A percentile compares a stretch with the other conserved stretches of the same genome.
phyloP scores from a whole-genome alignment of 306 rosid genomes.

The Rubus idaeus region DNA sequence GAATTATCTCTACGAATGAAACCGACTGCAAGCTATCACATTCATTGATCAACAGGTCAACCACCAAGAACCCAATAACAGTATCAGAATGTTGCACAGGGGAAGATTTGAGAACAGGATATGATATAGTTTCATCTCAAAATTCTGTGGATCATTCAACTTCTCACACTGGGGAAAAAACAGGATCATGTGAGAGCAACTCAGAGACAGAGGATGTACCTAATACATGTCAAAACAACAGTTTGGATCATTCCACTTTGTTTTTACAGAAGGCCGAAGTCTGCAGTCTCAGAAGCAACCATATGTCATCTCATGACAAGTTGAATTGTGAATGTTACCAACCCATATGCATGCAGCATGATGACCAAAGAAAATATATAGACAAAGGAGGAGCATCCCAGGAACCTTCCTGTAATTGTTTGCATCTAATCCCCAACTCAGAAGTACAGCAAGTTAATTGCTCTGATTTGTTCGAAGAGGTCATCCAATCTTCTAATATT shows the following conservation, averaged over 20 bases:
- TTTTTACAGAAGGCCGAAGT: slow-evolving; percentile 47
- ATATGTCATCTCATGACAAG: slow-evolving; percentile 31
- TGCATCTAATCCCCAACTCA: slow-evolving; percentile 37
- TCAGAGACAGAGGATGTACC: slow-evolving; percentile 67
- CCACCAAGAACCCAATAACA: slow-evolving; percentile 33
- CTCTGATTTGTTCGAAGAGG: slow-evolving; percentile 42
- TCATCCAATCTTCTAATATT: slow-evolving; percentile 38
- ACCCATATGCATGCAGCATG: slow-evolving; percentile 35
- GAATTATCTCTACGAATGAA: slow-evolving; percentile 47
- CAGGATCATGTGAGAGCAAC: slow-evolving; percentile 68
- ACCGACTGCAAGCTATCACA: slow-evolving; percentile 38
- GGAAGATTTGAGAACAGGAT: slow-evolving; percentile 34
- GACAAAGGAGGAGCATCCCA: slow-evolving; percentile 42
- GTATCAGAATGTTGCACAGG: slow-evolving; percentile 32
- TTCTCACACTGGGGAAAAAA: slow-evolving; percentile 62
- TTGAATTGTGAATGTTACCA: slow-evolving; percentile 22
- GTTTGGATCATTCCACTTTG: slow-evolving; percentile 31
- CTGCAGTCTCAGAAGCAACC: slow-evolving; percentile 27
- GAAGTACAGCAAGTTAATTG: slow-evolving; percentile 41
- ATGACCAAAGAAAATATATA: slow-evolving; percentile 28
- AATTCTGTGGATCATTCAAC: slow-evolving; percentile 52
- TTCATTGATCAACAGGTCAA: slow-evolving; percentile 21
- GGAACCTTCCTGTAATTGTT: slow-evolving; percentile 29
- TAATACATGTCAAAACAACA: slow-evolving; percentile 39
- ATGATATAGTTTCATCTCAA: slow-evolving; percentile 54